Evolutionary conservation across 2,329 filamentous ascomycete genomes (phyloP).

Genomic region (Trichoderma sp.): DNA sequence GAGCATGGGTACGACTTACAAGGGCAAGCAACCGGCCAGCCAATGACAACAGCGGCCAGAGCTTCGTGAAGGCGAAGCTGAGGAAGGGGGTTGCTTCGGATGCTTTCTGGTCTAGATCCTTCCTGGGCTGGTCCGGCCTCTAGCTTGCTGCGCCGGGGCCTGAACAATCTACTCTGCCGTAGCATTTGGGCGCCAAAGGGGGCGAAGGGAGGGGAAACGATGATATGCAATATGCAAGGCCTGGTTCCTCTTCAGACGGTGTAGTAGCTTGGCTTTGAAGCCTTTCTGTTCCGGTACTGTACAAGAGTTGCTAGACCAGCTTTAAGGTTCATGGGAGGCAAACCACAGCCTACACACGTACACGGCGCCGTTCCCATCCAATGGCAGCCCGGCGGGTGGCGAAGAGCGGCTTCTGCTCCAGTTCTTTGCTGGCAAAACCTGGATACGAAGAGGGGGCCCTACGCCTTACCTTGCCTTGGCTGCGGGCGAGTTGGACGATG

Average conservation of each 20-base stretch:
- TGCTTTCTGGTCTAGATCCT: conserved; percentile 9
- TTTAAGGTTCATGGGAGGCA: conserved; percentile 17
- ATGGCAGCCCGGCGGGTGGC: conserved; percentile 15
- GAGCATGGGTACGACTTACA: neutral
- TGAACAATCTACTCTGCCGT: conserved; percentile 8
- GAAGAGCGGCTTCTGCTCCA: neutral
- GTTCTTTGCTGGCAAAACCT: conserved; percentile 11
- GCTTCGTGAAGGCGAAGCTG: conserved; percentile 13
- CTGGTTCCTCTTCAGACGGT: neutral
- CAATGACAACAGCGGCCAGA: neutral
- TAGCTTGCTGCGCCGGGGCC: conserved; percentile 16
- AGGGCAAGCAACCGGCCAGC: neutral
- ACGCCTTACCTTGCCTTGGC: neutral
- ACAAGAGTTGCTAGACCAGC: neutral
- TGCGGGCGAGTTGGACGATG: conserved; percentile 22
- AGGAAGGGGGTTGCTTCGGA: conserved; percentile 9
- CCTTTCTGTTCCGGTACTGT: neutral
- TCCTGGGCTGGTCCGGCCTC: conserved; percentile 7
- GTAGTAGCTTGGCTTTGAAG: neutral
- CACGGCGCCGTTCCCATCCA: neutral
- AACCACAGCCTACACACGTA: neutral
- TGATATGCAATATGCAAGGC: neutral
- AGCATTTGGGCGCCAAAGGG: conserved; percentile 16
- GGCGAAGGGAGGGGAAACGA: neutral
- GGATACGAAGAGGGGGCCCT: conserved; percentile 5